phyloP scores from a whole-genome alignment of 768 basidiomycete species.

The Tylopilus sp. region DNA sequence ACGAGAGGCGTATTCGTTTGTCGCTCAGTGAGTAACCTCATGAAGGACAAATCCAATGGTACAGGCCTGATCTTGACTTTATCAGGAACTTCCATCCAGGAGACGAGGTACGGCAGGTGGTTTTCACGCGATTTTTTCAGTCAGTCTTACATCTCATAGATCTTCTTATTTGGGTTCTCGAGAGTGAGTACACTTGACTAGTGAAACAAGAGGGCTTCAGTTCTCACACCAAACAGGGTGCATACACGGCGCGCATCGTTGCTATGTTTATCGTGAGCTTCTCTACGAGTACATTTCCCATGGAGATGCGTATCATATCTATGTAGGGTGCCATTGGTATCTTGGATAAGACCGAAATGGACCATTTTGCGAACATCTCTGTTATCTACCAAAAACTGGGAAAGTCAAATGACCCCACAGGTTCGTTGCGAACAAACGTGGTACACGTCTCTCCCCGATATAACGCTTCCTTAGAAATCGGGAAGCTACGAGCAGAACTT shows the following conservation, averaged over 20 bases:
- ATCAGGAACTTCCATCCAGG: slow-evolving; percentile 65
- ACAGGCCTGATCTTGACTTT: background rate
- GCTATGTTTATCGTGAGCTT: slow-evolving; percentile 47
- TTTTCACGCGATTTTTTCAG: background rate
- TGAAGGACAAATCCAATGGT: background rate
- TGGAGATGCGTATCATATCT: background rate
- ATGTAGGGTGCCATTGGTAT: slow-evolving; percentile 65
- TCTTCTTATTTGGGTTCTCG: slow-evolving; percentile 77
- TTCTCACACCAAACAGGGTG: slow-evolving; percentile 45
- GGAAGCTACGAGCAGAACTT: slow-evolving; percentile 41
- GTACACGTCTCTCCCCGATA: background rate
- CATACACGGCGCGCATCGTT: slow-evolving; percentile 74
- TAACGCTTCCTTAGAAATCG: slow-evolving; percentile 31
- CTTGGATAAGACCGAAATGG: slow-evolving; percentile 70
- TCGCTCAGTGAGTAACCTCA: slow-evolving; percentile 60
- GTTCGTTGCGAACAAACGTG: slow-evolving; percentile 27
- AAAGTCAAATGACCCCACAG: slow-evolving; percentile 44
- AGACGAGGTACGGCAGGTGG: slow-evolving; percentile 56
- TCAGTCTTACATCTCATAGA: slow-evolving; percentile 39
- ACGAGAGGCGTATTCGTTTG: slow-evolving; percentile 77
- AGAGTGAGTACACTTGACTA: slow-evolving; percentile 40
- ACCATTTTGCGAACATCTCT: slow-evolving; percentile 64
- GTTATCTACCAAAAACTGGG: slow-evolving; percentile 59
- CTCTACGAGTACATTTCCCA: background rate
- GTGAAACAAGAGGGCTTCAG: too few species aligned